Percentiles rank a stretch among this genome's conserved stretches.
Evolutionary conservation across 331 rosid genomes (phyloP).

Genomic region (Pyrus hybrid): DNA sequence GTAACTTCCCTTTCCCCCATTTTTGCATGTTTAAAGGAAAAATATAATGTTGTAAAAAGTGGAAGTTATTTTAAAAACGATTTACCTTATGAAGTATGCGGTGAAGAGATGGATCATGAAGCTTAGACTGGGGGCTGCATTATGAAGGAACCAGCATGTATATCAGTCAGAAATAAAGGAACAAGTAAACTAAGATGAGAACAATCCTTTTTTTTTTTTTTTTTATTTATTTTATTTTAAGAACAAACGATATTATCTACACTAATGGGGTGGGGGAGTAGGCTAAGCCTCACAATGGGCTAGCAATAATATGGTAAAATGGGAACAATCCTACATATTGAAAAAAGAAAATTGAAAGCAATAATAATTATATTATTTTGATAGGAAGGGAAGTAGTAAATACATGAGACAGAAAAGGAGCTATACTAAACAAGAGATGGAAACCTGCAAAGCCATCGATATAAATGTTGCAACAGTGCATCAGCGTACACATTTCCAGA

Average conservation of each 20-base stretch:
- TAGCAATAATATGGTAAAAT: no score
- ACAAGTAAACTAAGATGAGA: not conserved
- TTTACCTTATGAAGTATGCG: conserved; percentile 84
- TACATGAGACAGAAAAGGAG: conserved; percentile 15
- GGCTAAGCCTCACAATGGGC: no score
- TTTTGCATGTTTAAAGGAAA: not conserved
- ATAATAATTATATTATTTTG: not conserved
- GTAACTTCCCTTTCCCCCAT: not conserved
- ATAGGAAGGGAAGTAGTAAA: conserved; percentile 14
- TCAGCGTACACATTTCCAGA: conserved; percentile 86
- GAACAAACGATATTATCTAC: no score
- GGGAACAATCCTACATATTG: not conserved
- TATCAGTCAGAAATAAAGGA: conserved; percentile 10
- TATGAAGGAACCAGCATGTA: conserved; percentile 22
- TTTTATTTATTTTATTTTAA: no score
- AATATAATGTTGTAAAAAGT: not conserved
- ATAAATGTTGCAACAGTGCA: conserved; percentile 77
- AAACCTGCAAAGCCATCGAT: conserved; percentile 99
- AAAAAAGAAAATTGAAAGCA: not conserved
- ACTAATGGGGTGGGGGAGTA: no score
- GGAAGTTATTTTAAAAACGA: not conserved
- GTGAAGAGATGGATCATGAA: conserved; percentile 96
- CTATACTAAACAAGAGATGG: not conserved
- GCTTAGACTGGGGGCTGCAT: conserved; percentile 85
- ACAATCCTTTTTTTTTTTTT: not conserved